A percentile compares a stretch with the other conserved stretches of the same genome.
These are phyloP conservation scores for Mortierella sp. DNA, from an alignment of 371 early-diverging fungal species.

Conservation along the genomic window DNA sequence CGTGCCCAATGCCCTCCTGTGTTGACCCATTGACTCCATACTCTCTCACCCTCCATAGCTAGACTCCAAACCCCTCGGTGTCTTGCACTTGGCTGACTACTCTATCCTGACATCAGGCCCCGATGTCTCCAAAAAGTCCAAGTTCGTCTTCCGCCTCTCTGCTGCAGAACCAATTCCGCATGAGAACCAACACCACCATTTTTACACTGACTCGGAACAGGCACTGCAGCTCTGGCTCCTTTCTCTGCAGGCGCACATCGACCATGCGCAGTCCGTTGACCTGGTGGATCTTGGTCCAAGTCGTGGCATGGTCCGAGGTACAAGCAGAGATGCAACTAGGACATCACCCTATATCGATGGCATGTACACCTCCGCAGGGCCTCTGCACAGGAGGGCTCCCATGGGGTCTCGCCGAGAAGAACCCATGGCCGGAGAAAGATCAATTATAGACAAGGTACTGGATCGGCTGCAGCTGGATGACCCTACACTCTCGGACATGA, in stretches of 20 bases:
- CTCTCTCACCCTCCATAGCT: not conserved
- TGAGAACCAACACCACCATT: conserved; percentile 29
- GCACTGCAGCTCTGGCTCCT: conserved; percentile 35
- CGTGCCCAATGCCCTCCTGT: not conserved
- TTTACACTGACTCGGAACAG: conserved; percentile 23
- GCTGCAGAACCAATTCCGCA: conserved; percentile 21
- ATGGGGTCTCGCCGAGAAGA: not conserved
- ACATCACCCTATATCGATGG: too few relatives aligned
- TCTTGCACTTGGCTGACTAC: conserved; percentile 30
- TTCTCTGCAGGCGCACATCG: conserved; percentile 24
- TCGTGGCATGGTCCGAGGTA: too few relatives aligned
- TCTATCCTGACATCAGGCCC: conserved; percentile 19
- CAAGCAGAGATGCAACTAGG: too few relatives aligned
- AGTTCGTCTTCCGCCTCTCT: conserved; percentile 38
- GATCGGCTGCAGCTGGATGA: conserved; percentile 31
- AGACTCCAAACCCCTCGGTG: conserved; percentile 41
- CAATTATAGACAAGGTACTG: conserved; percentile 41
- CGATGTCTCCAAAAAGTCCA: conserved; percentile 30
- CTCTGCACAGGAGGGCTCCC: too few relatives aligned
- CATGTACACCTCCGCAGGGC: too few relatives aligned
- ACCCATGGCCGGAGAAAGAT: not conserved
- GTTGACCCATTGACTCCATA: not conserved
- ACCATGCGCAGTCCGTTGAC: conserved; percentile 14
- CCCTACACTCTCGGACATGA: conserved; percentile 39
- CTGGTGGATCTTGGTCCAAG: not conserved